These are phyloP conservation scores for Spiromastix sp. DNA, from an alignment of 2,329 filamentous ascomycete genomes.

Conservation along the genomic window DNA sequence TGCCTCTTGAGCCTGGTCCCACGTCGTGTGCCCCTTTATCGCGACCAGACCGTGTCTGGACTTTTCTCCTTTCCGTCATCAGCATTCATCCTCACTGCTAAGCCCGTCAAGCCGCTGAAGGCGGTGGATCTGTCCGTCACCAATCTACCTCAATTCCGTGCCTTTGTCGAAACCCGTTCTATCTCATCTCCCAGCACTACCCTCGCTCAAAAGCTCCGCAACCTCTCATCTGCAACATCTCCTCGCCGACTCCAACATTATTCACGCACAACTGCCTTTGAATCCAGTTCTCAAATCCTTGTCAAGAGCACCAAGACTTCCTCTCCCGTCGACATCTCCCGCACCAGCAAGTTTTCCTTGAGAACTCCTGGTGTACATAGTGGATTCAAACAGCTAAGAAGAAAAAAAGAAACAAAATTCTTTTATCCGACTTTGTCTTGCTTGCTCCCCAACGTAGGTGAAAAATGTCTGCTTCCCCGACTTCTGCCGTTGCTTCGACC, in stretches of 20 bases:
- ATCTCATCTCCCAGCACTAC: constrained; percentile 6
- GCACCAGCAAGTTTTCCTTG: constrained; percentile 91
- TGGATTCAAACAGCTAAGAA: constrained; percentile 39
- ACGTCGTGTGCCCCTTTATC: no score
- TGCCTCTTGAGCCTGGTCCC: no score
- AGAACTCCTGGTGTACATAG: constrained; percentile 83
- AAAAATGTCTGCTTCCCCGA: constrained; percentile 58
- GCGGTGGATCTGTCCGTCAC: no score
- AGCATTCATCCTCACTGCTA: constrained; percentile 1
- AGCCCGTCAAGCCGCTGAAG: constrained; percentile 1
- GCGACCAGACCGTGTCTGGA: no score
- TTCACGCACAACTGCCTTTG: no score
- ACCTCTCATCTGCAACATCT: not conserved
- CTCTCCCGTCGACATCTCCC: constrained; percentile 32
- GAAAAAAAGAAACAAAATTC: constrained; percentile 44
- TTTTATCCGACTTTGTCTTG: constrained; percentile 31
- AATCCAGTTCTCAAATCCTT: constrained; percentile 7
- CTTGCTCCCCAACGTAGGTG: constrained; percentile 14
- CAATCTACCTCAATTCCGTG: no score
- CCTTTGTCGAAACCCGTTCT: no score
- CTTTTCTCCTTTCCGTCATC: no score
- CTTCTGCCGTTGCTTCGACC: constrained; percentile 37
- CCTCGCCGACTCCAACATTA: constrained; percentile 2
- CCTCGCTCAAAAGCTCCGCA: constrained; percentile 6
- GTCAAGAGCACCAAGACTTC: constrained; percentile 27